A percentile compares a stretch with the other conserved stretches of the same genome.
Conservation (phyloP, 257 asterid genomes). For the Scutellaria minor region DNA sequence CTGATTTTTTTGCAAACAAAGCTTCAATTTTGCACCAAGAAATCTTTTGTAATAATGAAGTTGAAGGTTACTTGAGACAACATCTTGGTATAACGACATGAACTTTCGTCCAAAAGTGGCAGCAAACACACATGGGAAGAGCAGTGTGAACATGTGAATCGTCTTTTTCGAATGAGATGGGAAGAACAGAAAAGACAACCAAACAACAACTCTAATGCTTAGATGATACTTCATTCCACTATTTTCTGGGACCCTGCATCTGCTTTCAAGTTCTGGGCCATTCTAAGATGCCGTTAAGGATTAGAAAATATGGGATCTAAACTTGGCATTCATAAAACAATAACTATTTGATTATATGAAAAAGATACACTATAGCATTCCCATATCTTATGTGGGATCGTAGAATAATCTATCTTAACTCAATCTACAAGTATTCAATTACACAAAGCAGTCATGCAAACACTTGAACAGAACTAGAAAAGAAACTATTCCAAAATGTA, state of each 20-base stretch:
- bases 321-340: no score
- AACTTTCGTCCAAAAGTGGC: slow-evolving; percentile 15
- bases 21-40: slow-evolving; percentile 12
- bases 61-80: not conserved
- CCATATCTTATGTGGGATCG: not conserved
- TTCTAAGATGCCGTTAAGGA: not conserved
- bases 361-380: not conserved
- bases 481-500: no score
- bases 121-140: slow-evolving; percentile 40
- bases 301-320: not conserved
- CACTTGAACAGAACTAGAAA: no score
- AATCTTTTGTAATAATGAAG: slow-evolving; percentile 27
- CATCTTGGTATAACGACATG: slow-evolving; percentile 17
- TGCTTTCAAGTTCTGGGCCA: not conserved
- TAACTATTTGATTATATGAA: not conserved
- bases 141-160: slow-evolving; percentile 24
- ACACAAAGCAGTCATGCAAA: no score
- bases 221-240: slow-evolving; percentile 6
- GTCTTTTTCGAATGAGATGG: slow-evolving; percentile 33
- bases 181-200: slow-evolving; percentile 29
- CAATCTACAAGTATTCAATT: no score
- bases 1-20: slow-evolving; percentile 10
- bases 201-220: slow-evolving; percentile 18
- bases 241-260: slow-evolving; percentile 17
- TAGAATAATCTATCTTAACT: no score